These are phyloP conservation scores for Handroanthus guayacan DNA, from an alignment of 257 asterid genomes.

Conservation along the genomic window DNA sequence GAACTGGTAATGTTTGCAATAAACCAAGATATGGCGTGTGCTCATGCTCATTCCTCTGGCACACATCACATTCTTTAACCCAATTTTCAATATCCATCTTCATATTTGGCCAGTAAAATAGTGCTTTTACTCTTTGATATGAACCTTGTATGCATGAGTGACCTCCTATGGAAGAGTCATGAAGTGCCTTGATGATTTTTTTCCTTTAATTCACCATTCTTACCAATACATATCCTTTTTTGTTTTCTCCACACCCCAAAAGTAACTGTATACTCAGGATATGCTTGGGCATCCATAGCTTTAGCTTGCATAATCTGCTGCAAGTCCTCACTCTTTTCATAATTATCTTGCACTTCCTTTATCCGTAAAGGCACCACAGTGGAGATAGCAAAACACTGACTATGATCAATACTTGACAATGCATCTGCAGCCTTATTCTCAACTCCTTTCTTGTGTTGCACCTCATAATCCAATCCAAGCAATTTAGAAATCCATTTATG, in stretches of 20 bases:
- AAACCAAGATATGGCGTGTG: not conserved
- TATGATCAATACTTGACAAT: not conserved
- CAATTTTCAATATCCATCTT: not conserved
- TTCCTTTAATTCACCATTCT: not conserved
- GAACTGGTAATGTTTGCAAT: not conserved
- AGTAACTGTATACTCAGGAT: not conserved
- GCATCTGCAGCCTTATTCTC: not conserved
- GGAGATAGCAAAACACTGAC: not conserved
- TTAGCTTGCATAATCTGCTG: not conserved
- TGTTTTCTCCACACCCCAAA: not conserved
- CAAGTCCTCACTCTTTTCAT: not conserved
- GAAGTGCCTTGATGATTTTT: not conserved
- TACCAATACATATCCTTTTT: not conserved
- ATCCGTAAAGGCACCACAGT: not conserved
- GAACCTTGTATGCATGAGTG: not conserved
- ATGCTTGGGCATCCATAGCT: not conserved
- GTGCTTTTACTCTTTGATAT: not conserved
- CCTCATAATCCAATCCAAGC: not conserved
- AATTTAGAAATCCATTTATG: not conserved
- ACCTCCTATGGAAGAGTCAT: not conserved
- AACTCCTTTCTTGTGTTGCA: not conserved
- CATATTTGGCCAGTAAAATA: not conserved
- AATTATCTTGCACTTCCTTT: not conserved
- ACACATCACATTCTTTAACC: too few relatives aligned
- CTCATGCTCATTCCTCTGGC: too few relatives aligned